These are phyloP conservation scores for Porodaedalea pini DNA, from an alignment of 1,284 basidiomycete species.

Conservation along the genomic window DNA sequence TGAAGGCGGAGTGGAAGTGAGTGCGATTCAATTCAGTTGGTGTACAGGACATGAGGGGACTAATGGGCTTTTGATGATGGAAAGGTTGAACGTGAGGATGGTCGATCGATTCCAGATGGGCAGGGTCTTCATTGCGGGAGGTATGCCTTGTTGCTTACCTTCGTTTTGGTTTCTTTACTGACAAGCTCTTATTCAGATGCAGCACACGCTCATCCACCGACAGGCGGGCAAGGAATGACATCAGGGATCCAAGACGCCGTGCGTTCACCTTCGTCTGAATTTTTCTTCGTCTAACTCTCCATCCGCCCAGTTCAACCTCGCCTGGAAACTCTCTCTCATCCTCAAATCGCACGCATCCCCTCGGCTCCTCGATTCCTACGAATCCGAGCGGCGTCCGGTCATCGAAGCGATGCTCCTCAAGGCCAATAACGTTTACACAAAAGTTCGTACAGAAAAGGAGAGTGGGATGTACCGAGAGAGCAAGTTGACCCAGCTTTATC, in stretches of 20 bases:
- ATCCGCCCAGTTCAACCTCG: slow-evolving; percentile 35
- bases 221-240: slow-evolving; percentile 46
- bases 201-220: slow-evolving; percentile 42
- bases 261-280: slow-evolving; percentile 13
- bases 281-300: background rate
- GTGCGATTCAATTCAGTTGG: background rate
- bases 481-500: slow-evolving; percentile 19
- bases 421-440: background rate
- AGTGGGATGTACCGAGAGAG: slow-evolving; percentile 7
- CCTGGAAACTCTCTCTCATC: slow-evolving; percentile 41
- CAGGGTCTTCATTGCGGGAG: slow-evolving; percentile 37
- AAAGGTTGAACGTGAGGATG: slow-evolving; percentile 38
- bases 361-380: slow-evolving; percentile 35
- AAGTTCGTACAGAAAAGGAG: background rate
- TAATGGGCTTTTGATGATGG: slow-evolving; percentile 1
- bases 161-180: background rate
- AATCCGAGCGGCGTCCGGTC: slow-evolving; percentile 36
- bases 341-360: slow-evolving; percentile 31
- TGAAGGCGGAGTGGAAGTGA: slow-evolving; percentile 30
- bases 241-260: slow-evolving; percentile 39
- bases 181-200: slow-evolving; percentile 31
- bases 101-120: slow-evolving; percentile 34
- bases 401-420: slow-evolving; percentile 36
- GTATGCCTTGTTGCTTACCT: slow-evolving; percentile 22
- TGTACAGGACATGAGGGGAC: background rate